Evolutionary conservation across 306 rosid species (phyloP), one percentile per base, ranked within the genome.

Genomic region (Vigna hirtella): DNA sequence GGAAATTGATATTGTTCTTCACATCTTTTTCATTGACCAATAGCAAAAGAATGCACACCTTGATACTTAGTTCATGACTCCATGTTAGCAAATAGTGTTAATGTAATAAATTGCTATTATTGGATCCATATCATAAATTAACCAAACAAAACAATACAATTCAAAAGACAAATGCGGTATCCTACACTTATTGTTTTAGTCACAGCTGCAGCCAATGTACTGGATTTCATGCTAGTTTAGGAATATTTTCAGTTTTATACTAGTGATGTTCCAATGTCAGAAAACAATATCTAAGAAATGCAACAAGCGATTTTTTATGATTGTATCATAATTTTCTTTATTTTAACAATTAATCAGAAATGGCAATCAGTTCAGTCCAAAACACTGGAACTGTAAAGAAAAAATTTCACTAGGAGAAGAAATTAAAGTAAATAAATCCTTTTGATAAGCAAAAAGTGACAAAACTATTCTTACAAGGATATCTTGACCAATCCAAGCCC

Each of bases 401-500:
- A 73, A 49, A 75, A 45, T 0, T 28, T 53, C 18, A 58, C 80
- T 20, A 74, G 48, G 72, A 51, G 28, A 77, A 26, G 56, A 66
- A 86, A 34, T 32, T 42, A 36, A 61, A 68, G 47, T 40, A 53
- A 34, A 74, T 48, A 79, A 58, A 63, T n/a, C 8, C 47, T 17
- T 63, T 65, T 9, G 5, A 66, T 20, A 6, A 18, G 53, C 17
- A 20, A 17, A 42, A 62, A 65, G 56, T 42, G 45, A 71, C 48
- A 77, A 66, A 76, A 59, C 20, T 56, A 77, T 73, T 79, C 98
- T 93, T 87, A 95, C 99, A 49, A 95, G 96, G 85, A 93, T 88
- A 89, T 95, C 99, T 85, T 95, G 98, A 84, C 97, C 98, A 50
- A 93, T 95, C 99, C 99, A 95, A 67, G 99, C 98, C 84, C 68